Conservation (phyloP, 352 stramenopile genomes). For the Globisporangium takayamanum region DNA sequence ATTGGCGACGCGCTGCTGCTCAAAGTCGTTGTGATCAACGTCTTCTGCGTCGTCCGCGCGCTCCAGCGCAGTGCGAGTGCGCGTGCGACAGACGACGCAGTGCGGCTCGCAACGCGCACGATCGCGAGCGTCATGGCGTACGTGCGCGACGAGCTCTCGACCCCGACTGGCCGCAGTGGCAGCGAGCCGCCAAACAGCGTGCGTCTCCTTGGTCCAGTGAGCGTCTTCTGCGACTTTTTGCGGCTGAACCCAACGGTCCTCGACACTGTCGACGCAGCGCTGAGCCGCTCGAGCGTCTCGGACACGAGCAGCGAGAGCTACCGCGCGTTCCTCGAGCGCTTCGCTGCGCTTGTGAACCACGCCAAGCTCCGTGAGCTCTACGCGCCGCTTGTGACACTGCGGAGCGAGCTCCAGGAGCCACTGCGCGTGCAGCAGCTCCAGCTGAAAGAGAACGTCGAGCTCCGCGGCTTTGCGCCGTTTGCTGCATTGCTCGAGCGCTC, state of each 20-base stretch:
- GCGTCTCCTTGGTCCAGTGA: conserved; percentile 47
- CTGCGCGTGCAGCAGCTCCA: conserved; percentile 35
- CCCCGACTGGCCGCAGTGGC: conserved; percentile 10
- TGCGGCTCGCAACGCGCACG: conserved; percentile 47
- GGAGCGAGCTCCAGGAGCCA: conserved; percentile 18
- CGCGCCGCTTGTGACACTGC: conserved; percentile 18
- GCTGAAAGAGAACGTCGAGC: conserved; percentile 71
- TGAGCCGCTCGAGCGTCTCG: conserved; percentile 5
- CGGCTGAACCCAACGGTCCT: conserved; percentile 38
- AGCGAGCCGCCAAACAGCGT: conserved; percentile 16
- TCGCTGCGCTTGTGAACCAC: conserved; percentile 60
- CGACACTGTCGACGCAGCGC: conserved; percentile 28
- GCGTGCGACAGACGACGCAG: conserved; percentile 30
- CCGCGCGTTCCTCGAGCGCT: conserved; percentile 36
- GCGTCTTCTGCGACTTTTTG: conserved; percentile 67
- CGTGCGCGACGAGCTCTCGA: conserved; percentile 27
- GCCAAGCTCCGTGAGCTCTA: conserved; percentile 34
- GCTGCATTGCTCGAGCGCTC: conserved; percentile 17
- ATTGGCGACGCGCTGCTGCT: conserved; percentile 72
- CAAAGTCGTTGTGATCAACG: conserved; percentile 73
- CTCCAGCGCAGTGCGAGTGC: conserved; percentile 15
- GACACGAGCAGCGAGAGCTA: conserved; percentile 13
- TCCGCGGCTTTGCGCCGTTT: conserved; percentile 61
- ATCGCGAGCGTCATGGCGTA: conserved; percentile 46
- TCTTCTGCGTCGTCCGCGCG: conserved; percentile 60